Evolutionary conservation across 78 protist genomes (phyloP), one percentile per base, ranked within the genome.

Genomic region (Dictyostelium citrinum): DNA sequence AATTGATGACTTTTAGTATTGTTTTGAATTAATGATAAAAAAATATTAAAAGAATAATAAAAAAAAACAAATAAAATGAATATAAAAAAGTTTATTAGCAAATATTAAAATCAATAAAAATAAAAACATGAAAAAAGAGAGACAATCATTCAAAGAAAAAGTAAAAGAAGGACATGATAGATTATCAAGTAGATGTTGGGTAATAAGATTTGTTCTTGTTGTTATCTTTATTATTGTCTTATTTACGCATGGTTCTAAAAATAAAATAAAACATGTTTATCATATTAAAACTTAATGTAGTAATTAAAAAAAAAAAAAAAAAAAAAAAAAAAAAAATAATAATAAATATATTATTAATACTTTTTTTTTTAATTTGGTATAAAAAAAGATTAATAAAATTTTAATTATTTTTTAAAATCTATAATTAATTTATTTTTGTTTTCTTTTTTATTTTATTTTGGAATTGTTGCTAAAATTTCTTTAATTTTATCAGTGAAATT

Each of bases 401-500:
- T 58, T 39, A 39, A 39, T 39, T 5, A 39, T 39, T 39, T 39
- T 39, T 39, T 2, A 39, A 39, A 58, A 58, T 20, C 3, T 55
- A 55, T 58, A 58, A 6, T 14, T 22, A 0, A 22, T 10, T 64
- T 27, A 27, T 64, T 64, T 64, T 64, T 64, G 24, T 60, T 60
- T 60, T 20, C 24, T n/a, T 60, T n/a, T 60, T 60, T 60, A 9
- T 60, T 70, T 70, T 70, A 33, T 70, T 70, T 31, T 33, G 77
- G 37, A 29, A 70, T 29, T 29, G 43, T 75, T 22, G 27, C 20
- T 68, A 82, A 82, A 46, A 82, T 46, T 29, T 82, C 90, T 82
- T 85, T 33, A 37, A 95, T 27, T 82, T 83, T 71, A 35, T 27
- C 91, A 51, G 46, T 77, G 61, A 91, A 45, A 8, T 80, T 64